Base-by-base conservation (phyloP, 805 yeast genomes). In the Grigorovia jiainica region DNA sequence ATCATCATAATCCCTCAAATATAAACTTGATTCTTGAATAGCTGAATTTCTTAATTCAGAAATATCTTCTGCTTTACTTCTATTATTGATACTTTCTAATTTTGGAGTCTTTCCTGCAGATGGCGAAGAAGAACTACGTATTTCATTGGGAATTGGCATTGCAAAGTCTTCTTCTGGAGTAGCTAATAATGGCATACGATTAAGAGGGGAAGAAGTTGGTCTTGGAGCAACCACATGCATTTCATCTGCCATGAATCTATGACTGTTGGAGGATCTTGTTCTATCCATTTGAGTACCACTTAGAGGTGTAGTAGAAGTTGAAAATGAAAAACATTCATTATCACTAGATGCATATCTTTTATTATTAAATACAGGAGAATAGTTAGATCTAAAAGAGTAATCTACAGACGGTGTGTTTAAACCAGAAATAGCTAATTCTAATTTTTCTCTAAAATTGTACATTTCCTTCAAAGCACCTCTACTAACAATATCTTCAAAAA, bases 401-500 rank as follows among this genome's bases (percentile, higher is more conserved):
- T 3, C 31, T 6, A 8, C 8, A 13, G 31, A 27, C 3, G 31
- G 31, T 10, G 31, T 27, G n/a, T 27, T 7, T 8, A 13, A 15
- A 7, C 16, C n/a, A 27, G 31, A 27, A 27, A 13, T 7, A 13
- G 11, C n/a, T 7, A n/a, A 27, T 10, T 13, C 15, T 13, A 13
- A 27, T 3, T 27, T n/a, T 3, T 27, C 31, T 27, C n/a, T n/a
- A 13, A 27, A 27, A 13, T 27, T 27, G 15, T 27, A 27, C 31
- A 27, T 27, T 6, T 5, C 16, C 3, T 27, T 13, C 15, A 55
- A 42, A 9, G 54, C 43, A n/a, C 56, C 55, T 42, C 52, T 53
- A 7, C 61, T 29, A 32, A 62, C 52, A 1, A 57, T 51, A 7
- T 55, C 49, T 2, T 60, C 52, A 18, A 52, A 46, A 13, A 47